Conservation (phyloP, 306 rosid genomes). For the Vigna hirtella region DNA sequence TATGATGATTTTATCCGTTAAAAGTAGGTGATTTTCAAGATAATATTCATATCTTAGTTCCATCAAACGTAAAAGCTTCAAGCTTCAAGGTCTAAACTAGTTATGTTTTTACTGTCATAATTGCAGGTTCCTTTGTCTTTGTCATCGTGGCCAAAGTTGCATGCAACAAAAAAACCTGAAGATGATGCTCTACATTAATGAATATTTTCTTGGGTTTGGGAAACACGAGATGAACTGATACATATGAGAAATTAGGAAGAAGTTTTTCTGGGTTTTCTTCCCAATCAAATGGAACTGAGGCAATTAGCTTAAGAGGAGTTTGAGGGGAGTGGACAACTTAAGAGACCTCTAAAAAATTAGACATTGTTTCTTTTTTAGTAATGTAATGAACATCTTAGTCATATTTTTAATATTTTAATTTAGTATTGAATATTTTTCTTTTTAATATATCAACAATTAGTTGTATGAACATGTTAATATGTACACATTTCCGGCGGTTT, state of each 20-base stretch:
- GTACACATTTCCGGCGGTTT: too few species aligned
- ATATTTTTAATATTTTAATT: too few species aligned
- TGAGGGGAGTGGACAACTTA: slow-evolving; percentile 40
- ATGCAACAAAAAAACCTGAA: slow-evolving; percentile 32
- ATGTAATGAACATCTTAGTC: too few species aligned
- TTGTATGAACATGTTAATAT: too few species aligned
- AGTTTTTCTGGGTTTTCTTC: slow-evolving; percentile 82
- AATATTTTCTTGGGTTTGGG: slow-evolving; percentile 29
- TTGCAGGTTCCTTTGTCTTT: slow-evolving; percentile 18
- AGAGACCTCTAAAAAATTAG: slow-evolving; percentile 3
- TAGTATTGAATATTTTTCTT: too few species aligned
- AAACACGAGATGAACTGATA: slow-evolving; percentile 27
- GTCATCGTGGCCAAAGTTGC: too few species aligned
- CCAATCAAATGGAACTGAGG: slow-evolving; percentile 82
- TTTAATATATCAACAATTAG: too few species aligned
- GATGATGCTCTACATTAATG: slow-evolving; percentile 47
- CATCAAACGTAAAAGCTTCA: too few species aligned
- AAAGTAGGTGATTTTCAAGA: too few species aligned
- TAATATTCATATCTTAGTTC: too few species aligned
- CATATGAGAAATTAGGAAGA: slow-evolving; percentile 52
- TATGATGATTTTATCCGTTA: too few species aligned
- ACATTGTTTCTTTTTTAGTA: too few species aligned
- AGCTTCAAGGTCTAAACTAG: slow-evolving; percentile 36
- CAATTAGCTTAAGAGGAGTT: slow-evolving; percentile 56
- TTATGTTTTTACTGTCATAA: slow-evolving; percentile 10